Conservation (phyloP, 1,139 yeast genomes). For the Candida labiduridarum region DNA sequence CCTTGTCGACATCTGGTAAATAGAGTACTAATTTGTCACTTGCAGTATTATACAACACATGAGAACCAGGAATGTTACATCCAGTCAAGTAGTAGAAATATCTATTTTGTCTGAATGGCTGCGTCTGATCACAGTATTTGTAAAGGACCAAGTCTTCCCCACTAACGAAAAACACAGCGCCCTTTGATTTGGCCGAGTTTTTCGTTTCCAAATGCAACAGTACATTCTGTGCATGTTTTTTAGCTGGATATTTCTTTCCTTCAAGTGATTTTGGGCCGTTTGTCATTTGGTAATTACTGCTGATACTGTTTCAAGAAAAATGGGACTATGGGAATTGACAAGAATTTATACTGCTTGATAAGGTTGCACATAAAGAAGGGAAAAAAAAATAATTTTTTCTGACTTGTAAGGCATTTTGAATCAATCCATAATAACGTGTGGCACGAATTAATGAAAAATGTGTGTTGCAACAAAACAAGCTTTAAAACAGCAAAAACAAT, state of each 20-base stretch:
- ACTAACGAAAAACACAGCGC: slow-evolving; percentile 55
- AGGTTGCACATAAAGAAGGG: not conserved
- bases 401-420: slow-evolving; percentile 4
- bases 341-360: not conserved
- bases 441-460: not conserved
- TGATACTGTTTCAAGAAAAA: not conserved
- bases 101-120: slow-evolving; percentile 84
- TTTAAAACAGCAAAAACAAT: not conserved
- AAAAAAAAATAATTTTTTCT: not conserved
- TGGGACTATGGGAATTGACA: not conserved
- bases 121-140: slow-evolving; percentile 80
- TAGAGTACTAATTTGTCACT: slow-evolving; percentile 66
- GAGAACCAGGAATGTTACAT: slow-evolving; percentile 78
- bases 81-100: slow-evolving; percentile 89
- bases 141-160: slow-evolving; percentile 65
- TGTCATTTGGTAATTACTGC: slow-evolving; percentile 9
- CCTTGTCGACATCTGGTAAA: slow-evolving; percentile 80
- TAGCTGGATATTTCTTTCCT: slow-evolving; percentile 70
- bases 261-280: slow-evolving; percentile 21
- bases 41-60: slow-evolving; percentile 58
- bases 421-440: not conserved
- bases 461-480: too few relatives aligned
- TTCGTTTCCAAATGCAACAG: slow-evolving; percentile 40
- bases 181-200: slow-evolving; percentile 19
- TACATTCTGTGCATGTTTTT: slow-evolving; percentile 61